Conservation (phyloP, 83 land plant species). For the Diphasiastrum complanatum region DNA sequence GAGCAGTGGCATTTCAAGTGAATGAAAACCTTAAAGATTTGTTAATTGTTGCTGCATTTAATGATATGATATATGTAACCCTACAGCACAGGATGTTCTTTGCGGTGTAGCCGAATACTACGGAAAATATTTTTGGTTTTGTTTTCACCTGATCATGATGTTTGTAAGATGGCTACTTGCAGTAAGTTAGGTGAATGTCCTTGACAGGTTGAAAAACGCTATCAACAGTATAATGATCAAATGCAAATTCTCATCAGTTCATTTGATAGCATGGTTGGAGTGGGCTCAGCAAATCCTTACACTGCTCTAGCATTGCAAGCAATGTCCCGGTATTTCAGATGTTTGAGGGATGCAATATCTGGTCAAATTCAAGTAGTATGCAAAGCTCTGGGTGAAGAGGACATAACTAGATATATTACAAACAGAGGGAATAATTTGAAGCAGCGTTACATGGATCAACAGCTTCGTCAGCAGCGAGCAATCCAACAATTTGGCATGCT, state of each 20-base stretch:
- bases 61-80: too few relatives aligned
- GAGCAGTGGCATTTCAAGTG: too few relatives aligned
- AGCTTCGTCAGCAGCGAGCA: constrained; percentile 56
- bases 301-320: constrained; percentile 69
- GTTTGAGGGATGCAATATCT: constrained; percentile 59
- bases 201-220: constrained; percentile 77
- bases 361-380: constrained; percentile 51
- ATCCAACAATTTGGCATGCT: constrained; percentile 73
- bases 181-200: too few relatives aligned
- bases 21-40: too few relatives aligned
- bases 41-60: too few relatives aligned
- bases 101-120: too few relatives aligned
- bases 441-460: constrained; percentile 54
- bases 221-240: constrained; percentile 68
- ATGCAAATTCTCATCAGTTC: constrained; percentile 76
- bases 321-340: constrained; percentile 76
- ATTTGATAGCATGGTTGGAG: constrained; percentile 61
- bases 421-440: constrained; percentile 68
- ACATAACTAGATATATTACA: constrained; percentile 27
- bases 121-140: too few relatives aligned
- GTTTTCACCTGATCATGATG: too few relatives aligned
- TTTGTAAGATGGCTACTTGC: too few relatives aligned
- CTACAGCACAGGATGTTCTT: too few relatives aligned
- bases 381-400: constrained; percentile 64
- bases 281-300: constrained; percentile 64